Conservation (phyloP, 2,329 filamentous ascomycete genomes). For the Cercospora brassicicola region DNA sequence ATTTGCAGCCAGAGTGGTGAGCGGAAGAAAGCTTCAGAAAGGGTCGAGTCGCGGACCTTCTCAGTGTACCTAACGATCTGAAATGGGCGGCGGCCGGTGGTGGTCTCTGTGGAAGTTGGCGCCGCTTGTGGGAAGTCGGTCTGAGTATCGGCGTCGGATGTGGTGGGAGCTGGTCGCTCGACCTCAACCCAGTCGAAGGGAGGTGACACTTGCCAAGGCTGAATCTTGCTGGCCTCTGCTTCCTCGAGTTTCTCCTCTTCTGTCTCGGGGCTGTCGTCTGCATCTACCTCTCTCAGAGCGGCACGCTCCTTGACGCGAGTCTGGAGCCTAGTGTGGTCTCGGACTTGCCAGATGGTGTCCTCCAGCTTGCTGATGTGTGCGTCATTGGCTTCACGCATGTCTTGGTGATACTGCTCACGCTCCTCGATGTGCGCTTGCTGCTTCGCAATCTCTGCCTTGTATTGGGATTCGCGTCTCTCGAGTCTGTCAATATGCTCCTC, state of each 20-base stretch:
- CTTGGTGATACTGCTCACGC: neutral
- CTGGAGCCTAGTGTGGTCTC: neutral
- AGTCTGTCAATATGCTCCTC: neutral
- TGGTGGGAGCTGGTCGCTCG: neutral
- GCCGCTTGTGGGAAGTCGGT: neutral
- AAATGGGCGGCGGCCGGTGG: neutral
- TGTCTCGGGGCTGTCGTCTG: neutral
- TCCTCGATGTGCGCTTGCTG: neutral
- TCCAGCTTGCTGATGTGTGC: neutral
- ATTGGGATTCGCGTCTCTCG: neutral
- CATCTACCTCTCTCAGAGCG: neutral
- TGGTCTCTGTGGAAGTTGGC: neutral
- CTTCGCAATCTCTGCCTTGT: neutral
- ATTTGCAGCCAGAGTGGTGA: conserved; percentile 2
- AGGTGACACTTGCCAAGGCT: neutral
- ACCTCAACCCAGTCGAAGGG: neutral
- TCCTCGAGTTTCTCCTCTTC: neutral
- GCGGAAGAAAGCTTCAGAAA: neutral
- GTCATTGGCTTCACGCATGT: neutral
- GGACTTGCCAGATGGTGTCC: neutral
- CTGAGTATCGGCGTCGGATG: neutral
- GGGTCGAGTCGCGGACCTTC: neutral
- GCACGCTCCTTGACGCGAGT: neutral
- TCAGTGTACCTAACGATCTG: neutral
- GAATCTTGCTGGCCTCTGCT: neutral